Conservation (phyloP, 2,329 filamentous ascomycete genomes). For the Thelonectria blattea region DNA sequence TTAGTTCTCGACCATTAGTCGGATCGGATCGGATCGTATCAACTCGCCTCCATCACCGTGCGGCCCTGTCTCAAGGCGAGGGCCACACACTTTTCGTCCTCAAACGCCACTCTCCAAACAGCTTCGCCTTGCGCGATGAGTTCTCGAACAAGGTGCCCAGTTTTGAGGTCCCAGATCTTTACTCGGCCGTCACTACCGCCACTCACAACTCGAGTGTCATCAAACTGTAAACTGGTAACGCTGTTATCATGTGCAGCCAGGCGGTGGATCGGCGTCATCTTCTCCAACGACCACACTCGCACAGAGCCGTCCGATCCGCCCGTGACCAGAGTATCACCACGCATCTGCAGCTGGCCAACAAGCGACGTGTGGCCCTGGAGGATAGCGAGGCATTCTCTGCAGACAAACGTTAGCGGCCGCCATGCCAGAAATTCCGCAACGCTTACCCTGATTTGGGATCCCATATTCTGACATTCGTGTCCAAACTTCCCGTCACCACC, state of each 20-base stretch:
- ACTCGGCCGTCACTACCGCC: slow-evolving; percentile 97
- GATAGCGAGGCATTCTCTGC: slow-evolving; percentile 82
- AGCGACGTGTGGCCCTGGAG: slow-evolving; percentile 96
- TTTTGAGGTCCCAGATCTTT: slow-evolving; percentile 97
- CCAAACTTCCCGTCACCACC: slow-evolving; percentile 93
- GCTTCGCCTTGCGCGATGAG: slow-evolving; percentile 90
- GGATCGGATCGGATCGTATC: neutral
- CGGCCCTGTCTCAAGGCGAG: slow-evolving; percentile 84
- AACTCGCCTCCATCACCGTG: slow-evolving; percentile 94
- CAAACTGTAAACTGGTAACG: slow-evolving; percentile 96
- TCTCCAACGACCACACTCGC: slow-evolving; percentile 91
- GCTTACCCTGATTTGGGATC: slow-evolving; percentile 84
- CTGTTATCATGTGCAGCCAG: slow-evolving; percentile 97
- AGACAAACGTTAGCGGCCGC: slow-evolving; percentile 41
- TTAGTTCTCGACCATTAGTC: slow-evolving; percentile 36
- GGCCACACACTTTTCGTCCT: slow-evolving; percentile 97
- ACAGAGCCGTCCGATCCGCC: slow-evolving; percentile 96
- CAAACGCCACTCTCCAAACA: slow-evolving; percentile 97
- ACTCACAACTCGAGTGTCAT: slow-evolving; percentile 92
- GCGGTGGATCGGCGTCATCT: slow-evolving; percentile 90
- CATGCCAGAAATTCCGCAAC: neutral
- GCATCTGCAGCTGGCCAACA: slow-evolving; percentile 95
- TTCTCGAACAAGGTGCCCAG: slow-evolving; percentile 87
- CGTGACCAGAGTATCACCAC: slow-evolving; percentile 91
- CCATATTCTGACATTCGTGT: slow-evolving; percentile 97